Evolutionary conservation across 2,329 filamentous ascomycete species (phyloP), one percentile per base, ranked within the genome.

Genomic region (Phyllachora maydis): DNA sequence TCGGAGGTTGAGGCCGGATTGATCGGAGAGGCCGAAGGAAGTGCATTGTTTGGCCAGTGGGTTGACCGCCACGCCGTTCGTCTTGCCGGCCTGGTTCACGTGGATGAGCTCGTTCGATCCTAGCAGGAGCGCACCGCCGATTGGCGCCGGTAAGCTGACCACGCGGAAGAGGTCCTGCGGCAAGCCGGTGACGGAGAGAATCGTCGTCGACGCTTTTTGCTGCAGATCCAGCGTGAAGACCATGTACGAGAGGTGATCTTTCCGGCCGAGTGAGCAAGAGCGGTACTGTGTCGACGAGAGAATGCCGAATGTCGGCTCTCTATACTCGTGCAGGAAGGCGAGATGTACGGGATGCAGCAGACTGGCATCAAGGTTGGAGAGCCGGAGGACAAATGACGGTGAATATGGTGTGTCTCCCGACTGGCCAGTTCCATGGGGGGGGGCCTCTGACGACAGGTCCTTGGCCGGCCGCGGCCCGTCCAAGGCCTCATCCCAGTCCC

Each of bases 301-400:
- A 30, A 98, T 83, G 27, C 85, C 88, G 51, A 98, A 92, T 0
- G 88, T 98, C 8, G 88, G 85, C 48, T 95, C 88, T 45, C 88
- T 73, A 48, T 98, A 98, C 52, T 95, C 85, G 59, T 95, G 68
- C 33, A 98, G 56, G 46, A 98, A 98, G 26, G 78, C 73, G 40
- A 98, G 66, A 42, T 92, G 79, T 39, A 93, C 70, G 23, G 85
- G 82, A 47, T 92, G 77, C 29, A 85, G 68, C 35, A 98, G 61
- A 32, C 65, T 69, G 31, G 83, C 77, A 46, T 95, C 85, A 48
- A 98, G 62, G 39, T 82, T 69, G 25, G 83, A 81, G 34, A 95
- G 60, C 32, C 82, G 76, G 33, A 98, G 63, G 32, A 95, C 85
- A 54, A 95, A 98, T 27, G 88, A 95, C 16, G 82, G 65, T 37